Base-by-base conservation (phyloP, 2,329 filamentous ascomycete species). In the Alternaria consortialis region DNA sequence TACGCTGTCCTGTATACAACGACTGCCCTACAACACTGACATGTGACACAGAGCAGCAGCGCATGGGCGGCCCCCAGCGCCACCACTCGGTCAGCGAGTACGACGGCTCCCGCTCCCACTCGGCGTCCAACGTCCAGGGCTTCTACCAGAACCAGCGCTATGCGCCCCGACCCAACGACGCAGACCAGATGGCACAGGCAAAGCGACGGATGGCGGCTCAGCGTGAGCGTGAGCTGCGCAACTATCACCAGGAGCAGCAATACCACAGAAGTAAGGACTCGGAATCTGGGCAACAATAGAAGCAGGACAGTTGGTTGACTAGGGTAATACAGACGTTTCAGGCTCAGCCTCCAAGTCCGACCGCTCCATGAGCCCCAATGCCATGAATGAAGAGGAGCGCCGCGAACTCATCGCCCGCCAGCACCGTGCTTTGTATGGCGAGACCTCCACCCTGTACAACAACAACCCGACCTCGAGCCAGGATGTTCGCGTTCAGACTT, bases 181-280 rank as follows among this genome's bases (percentile, higher is more conserved):
- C 93, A 81, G 95, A 98, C 84, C 94, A 97, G 84, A 93, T 97
- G 89, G 92, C 97, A 87, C 95, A 98, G 88, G 94, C 93, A 76
- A 98, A 98, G 88, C 93, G 95, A 85, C 91, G 94, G 86, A 96
- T 98, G 92, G 95, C 95, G 77, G 95, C 95, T 80, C 95, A 98
- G 84, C 92, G 95, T 83, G 95, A 99, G 86, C 92, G 94, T 83
- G 95, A 99, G 85, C 90, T 99, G 82, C 93, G 95, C 83, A 99
- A 98, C 84, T 97, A 98, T 84, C 95, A 99, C 84, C 96, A 97
- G 84, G 95, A 99, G 88, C 95, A 99, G 88, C 95, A 99, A 89
- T 98, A 97, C 84, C 97, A 98, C 86, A 90, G 94, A 92, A 97
- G 95, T 98, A 92, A 89, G 91, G 89, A 89, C 82, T 87, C 88